phyloP scores from a whole-genome alignment of 148 eudicot genomes.

The Silene uniflora region DNA sequence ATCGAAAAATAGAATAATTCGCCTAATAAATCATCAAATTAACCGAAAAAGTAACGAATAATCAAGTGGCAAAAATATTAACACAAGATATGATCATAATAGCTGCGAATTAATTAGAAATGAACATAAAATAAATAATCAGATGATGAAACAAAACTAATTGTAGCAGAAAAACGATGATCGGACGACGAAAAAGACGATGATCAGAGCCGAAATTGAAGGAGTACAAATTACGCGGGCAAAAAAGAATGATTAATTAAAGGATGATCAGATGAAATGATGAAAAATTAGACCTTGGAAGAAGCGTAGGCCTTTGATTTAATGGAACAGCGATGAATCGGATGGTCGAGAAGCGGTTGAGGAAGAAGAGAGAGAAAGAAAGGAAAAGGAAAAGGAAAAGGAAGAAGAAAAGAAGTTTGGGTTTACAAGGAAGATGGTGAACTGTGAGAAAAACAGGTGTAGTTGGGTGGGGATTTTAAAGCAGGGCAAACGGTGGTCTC shows the following conservation, averaged over 20 bases:
- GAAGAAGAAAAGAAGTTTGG: background rate
- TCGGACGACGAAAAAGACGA: slow-evolving; percentile 1
- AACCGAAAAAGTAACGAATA: background rate
- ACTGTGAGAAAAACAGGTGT: background rate
- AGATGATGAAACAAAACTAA: background rate
- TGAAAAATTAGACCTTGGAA: slow-evolving; percentile 20
- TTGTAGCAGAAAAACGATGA: background rate
- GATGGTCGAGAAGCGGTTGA: slow-evolving; percentile 15
- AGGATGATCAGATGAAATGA: background rate
- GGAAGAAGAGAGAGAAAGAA: slow-evolving; percentile 4
- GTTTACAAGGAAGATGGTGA: background rate
- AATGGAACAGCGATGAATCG: slow-evolving; percentile 11
- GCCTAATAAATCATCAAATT: background rate
- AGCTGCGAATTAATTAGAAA: background rate
- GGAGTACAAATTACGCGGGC: background rate
- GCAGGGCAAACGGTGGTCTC: background rate
- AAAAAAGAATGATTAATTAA: background rate
- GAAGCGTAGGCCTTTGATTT: background rate
- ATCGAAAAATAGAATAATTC: background rate
- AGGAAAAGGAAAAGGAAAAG: background rate
- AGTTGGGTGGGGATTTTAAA: background rate
- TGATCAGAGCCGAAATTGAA: background rate
- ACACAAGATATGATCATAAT: background rate
- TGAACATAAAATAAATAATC: background rate
- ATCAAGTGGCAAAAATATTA: background rate